Percentiles rank a stretch among this genome's conserved stretches.
Conservation (phyloP, 257 asterid genomes). For the Przewalskia tangutica region DNA sequence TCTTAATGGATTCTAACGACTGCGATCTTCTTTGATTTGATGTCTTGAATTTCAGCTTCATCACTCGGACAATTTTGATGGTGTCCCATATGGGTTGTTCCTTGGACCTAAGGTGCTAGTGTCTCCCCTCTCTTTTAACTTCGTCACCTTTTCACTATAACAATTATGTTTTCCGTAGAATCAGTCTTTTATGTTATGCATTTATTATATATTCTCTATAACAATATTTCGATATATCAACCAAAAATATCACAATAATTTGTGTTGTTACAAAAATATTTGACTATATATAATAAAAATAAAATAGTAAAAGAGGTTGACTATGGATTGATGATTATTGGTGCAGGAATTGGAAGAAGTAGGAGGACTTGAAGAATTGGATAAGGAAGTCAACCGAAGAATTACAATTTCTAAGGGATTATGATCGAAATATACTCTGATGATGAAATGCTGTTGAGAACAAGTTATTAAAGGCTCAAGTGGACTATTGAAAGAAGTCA, state of each 20-base stretch:
- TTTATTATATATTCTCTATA: no score
- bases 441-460: neutral
- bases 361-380: conserved; percentile 72
- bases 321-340: neutral
- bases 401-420: conserved; percentile 37
- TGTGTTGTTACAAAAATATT: no score
- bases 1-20: conserved; percentile 1
- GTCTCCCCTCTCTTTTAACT: neutral
- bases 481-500: no score
- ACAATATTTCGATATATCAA: no score
- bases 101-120: conserved; percentile 71
- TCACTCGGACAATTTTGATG: conserved; percentile 81
- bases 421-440: neutral
- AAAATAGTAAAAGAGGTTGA: neutral
- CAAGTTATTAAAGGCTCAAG: neutral
- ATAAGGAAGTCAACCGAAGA: conserved; percentile 59
- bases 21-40: conserved; percentile 21
- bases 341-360: conserved; percentile 78
- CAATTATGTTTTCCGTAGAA: no score
- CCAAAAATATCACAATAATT: no score
- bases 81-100: conserved; percentile 90
- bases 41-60: conserved; percentile 65
- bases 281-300: neutral
- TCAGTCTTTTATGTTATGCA: no score
- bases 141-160: neutral